These are phyloP conservation scores for Chionographis japonica DNA, from an alignment of 106 monocot genomes.

Conservation along the genomic window DNA sequence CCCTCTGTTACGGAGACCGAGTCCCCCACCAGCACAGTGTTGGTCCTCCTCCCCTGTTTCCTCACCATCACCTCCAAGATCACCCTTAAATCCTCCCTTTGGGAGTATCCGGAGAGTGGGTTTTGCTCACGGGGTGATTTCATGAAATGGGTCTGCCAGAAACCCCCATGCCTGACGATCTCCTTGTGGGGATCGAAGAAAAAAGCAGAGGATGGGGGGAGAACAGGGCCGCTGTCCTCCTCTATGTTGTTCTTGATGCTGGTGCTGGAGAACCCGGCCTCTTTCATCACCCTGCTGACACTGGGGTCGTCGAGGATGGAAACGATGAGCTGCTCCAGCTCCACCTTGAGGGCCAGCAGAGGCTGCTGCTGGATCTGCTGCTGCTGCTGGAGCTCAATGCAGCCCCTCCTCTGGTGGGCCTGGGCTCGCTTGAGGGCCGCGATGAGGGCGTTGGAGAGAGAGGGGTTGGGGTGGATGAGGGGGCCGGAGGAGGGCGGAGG, in stretches of 20 bases:
- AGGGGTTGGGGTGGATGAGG: conserved; percentile 48
- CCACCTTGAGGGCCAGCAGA: conserved; percentile 69
- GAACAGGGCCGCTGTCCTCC: conserved; percentile 21
- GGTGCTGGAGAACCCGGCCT: conserved; percentile 95
- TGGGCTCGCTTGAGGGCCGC: conserved; percentile 95
- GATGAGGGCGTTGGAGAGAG: conserved; percentile 89
- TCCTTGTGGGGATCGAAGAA: conserved; percentile 34
- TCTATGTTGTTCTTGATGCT: conserved; percentile 71
- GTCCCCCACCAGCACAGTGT: conserved; percentile 70
- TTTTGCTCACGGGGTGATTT: conserved; percentile 33
- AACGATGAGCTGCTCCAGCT: conserved; percentile 90
- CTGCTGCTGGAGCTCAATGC: conserved; percentile 72
- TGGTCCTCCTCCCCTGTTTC: conserved; percentile 39
- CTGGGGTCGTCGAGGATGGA: conserved; percentile 95
- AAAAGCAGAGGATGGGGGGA: conserved; percentile 11
- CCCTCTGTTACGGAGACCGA: conserved; percentile 53
- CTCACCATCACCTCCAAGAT: conserved; percentile 56
- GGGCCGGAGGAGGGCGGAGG: conserved; percentile 43
- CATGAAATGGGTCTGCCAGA: conserved; percentile 43
- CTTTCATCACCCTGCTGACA: conserved; percentile 96
- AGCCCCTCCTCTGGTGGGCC: conserved; percentile 87
- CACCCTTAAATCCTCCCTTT: conserved; percentile 51
- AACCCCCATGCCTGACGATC: conserved; percentile 18
- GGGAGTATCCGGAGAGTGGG: conserved; percentile 9
- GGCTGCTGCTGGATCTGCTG: conserved; percentile 65